Evolutionary conservation across 208 protist genomes (phyloP), one percentile per base, ranked within the genome.

Genomic region (Crithidia fasciculata): DNA sequence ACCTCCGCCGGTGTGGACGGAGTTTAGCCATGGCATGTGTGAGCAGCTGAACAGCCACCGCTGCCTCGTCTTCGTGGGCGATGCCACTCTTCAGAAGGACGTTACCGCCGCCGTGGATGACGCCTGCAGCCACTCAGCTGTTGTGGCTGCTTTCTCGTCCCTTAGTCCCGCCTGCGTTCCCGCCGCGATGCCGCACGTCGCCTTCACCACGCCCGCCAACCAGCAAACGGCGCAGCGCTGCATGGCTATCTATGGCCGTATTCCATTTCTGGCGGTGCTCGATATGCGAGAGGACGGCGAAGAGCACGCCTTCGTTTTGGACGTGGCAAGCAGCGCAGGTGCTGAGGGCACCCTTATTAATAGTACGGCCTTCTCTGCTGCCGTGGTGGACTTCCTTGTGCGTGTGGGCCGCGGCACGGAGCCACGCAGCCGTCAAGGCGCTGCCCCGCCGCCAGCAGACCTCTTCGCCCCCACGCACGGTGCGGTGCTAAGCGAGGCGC

Each of bases 271-370:
- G 13, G 75, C 72, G 28, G 19, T 85, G n/a, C 50, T 82, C 0
- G 79, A 88, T 56, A 76, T 81, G 65, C 58, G 57, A 37, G 70
- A 76, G 49, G 78, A 84, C 19, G 83, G 82, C n/a, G 79, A 87
- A 19, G 74, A 66, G 52, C 65, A 74, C 54, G 44, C 36, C 68
- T 84, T 76, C 55, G 54, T 83, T 10, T n/a, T 81, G 6, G 58
- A 70, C 5, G 53, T 81, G 40, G 40, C 28, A 0, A 37, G 36
- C 28, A 49, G 10, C 9, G 16, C 36, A 3, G 10, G 13, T 12
- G 36, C 5, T 39, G 18, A 54, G 12, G 43, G 8, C 18, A 64
- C 37, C 41, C 39, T 50, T 18, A 58, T 5, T 19, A 13, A 62
- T 37, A 13, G 19, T 16, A 43, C 19, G 3, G 50, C 13, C 8